phyloP scores from a whole-genome alignment of 495 filamentous ascomycete genomes.

The Cladorrhinum samala region DNA sequence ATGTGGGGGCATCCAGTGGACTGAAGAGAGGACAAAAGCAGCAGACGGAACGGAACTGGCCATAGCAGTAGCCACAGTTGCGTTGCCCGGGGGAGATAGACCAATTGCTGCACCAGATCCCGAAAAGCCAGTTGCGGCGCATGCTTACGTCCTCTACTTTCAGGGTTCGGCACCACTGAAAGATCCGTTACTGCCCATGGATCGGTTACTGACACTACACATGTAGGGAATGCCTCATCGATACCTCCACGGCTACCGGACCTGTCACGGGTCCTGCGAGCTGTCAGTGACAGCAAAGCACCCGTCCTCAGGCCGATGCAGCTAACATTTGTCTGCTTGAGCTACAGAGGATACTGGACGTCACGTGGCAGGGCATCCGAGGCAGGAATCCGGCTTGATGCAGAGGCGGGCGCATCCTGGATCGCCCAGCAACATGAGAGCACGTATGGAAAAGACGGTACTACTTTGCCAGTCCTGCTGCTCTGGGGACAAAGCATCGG shows the following conservation, averaged over 20 bases:
- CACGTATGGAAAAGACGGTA: slow-evolving; percentile 11
- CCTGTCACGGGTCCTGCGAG: slow-evolving; percentile 51
- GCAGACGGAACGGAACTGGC: slow-evolving; percentile 57
- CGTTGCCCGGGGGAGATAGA: slow-evolving; percentile 5
- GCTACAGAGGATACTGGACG: slow-evolving; percentile 76
- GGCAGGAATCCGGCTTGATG: slow-evolving; percentile 58
- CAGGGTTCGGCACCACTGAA: slow-evolving; percentile 39
- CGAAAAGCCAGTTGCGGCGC: slow-evolving; percentile 4
- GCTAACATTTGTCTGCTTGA: slow-evolving; percentile 59
- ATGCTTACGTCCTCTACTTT: slow-evolving; percentile 52
- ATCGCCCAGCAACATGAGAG: slow-evolving; percentile 36
- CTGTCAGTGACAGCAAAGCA: slow-evolving; percentile 30
- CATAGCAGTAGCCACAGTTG: slow-evolving; percentile 46
- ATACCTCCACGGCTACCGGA: slow-evolving; percentile 64
- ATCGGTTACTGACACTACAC: slow-evolving; percentile 33
- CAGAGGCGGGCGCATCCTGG: slow-evolving; percentile 54
- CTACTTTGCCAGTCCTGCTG: slow-evolving; percentile 40
- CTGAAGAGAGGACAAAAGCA: slow-evolving; percentile 46
- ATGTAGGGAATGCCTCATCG: slow-evolving; percentile 58
- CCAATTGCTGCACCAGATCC: not conserved
- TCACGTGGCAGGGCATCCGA: slow-evolving; percentile 64
- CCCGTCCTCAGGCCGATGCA: slow-evolving; percentile 14
- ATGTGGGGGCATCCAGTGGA: slow-evolving; percentile 58
- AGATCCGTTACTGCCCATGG: too few relatives aligned
- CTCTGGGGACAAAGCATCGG: slow-evolving; percentile 84